Evolutionary conservation across 192 early-diverging fungal genomes (phyloP).

Genomic region (Gigaspora rosea): DNA sequence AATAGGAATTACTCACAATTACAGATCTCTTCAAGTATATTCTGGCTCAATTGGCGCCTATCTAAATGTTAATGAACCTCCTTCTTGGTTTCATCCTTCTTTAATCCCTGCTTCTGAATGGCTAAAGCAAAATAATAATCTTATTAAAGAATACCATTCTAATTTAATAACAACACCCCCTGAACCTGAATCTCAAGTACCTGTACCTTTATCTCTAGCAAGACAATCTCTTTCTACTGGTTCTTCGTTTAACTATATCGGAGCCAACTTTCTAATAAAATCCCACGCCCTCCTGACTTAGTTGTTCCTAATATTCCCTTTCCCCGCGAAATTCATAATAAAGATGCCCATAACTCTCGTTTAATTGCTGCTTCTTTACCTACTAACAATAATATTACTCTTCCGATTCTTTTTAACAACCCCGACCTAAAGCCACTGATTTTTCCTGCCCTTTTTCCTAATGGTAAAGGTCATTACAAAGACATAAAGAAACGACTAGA

Average conservation of each 20-base stretch:
- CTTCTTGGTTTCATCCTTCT: not conserved
- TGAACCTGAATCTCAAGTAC: not conserved
- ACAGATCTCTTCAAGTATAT: not conserved
- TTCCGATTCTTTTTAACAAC: no score
- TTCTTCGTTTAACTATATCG: no score
- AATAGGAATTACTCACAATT: not conserved
- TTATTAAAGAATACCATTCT: not conserved
- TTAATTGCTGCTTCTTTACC: no score
- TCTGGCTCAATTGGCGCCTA: not conserved
- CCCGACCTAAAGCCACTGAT: no score
- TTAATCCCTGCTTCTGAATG: no score
- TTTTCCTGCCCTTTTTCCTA: no score
- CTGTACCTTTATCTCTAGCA: not conserved
- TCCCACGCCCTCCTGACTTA: not conserved
- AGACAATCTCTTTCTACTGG: no score
- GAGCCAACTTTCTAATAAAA: not conserved
- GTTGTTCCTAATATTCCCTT: not conserved
- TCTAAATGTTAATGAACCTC: not conserved
- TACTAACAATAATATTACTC: no score
- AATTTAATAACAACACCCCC: not conserved
- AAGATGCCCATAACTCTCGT: not conserved
- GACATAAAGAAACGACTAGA: no score
- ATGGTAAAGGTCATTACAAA: no score
- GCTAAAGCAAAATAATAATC: not conserved
- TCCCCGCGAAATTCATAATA: not conserved